Conservation (phyloP, 225 moss, liverwort and hornwort genomes). For the Marchantia paleacea region DNA sequence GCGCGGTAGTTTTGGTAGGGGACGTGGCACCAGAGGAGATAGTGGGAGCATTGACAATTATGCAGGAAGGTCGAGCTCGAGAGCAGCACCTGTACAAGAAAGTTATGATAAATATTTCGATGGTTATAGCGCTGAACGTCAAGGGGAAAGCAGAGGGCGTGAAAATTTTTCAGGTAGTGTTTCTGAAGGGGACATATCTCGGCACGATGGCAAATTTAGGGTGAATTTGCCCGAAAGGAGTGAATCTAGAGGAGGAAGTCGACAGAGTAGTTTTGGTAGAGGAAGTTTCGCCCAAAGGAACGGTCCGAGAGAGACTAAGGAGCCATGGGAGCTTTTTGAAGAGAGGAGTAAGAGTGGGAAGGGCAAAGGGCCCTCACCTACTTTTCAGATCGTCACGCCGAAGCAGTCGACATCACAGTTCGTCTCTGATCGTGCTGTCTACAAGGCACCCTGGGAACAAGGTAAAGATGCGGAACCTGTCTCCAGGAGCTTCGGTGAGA, state of each 20-base stretch:
- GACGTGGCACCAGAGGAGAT: neutral
- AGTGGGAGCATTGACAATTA: neutral
- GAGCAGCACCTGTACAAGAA: neutral
- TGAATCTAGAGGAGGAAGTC: neutral
- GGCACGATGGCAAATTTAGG: constrained; percentile 9
- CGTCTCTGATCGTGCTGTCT: constrained; percentile 36
- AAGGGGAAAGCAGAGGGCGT: constrained; percentile 5
- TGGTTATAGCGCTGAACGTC: neutral
- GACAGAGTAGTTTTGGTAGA: constrained; percentile 6
- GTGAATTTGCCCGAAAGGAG: constrained; percentile 3
- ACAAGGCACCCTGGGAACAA: constrained; percentile 46
- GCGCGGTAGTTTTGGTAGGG: constrained; percentile 4
- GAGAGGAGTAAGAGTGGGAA: neutral
- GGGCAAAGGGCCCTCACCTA: neutral
- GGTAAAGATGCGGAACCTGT: constrained; percentile 11
- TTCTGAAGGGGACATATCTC: neutral
- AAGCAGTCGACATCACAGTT: constrained; percentile 30
- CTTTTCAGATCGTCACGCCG: constrained; percentile 26
- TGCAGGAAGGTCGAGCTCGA: neutral
- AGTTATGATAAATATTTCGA: neutral
- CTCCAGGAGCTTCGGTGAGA: constrained; percentile 8
- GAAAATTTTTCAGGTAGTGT: neutral
- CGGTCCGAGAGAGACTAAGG: neutral
- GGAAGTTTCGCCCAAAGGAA: neutral
- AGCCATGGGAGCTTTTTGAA: constrained; percentile 1